Base-by-base conservation (phyloP, 805 yeast genomes). In the Candida manassasensis region DNA sequence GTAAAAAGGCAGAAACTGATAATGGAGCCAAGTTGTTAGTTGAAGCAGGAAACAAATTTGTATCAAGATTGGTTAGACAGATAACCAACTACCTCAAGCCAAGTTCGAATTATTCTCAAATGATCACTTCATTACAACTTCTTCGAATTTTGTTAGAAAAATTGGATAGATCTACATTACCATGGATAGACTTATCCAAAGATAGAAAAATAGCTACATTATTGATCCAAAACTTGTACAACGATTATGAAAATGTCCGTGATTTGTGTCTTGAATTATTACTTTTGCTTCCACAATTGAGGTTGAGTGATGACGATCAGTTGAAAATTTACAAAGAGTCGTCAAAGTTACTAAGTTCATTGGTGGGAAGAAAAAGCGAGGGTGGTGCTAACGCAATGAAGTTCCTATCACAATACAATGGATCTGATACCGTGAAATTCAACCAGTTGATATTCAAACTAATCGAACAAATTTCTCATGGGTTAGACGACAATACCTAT, bases 221-320 rank as follows among this genome's bases (percentile, higher is more conserved):
- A 6, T 57, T 88, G 34, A 53, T 82, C 13, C 84, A 81, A 43
- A 77, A 77, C 36, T 61, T 84, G 6, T 62, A 78, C 19, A 81
- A 82, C 52, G 81, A 82, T 41, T 88, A 78, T 56, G 87, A 84
- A 38, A 96, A 88, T 51, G 71, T 89, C 13, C 70, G 97, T 40
- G 64, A 67, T 4, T 38, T 50, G 7, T 63, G 86, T 1, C 69
- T 71, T 1, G 32, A 21, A 6, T 29, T 41, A 9, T 21, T 41
- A n/a, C 2, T n/a, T 2, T 21, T 33, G 27, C 17, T 12, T 8
- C 17, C 29, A 13, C 14, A 21, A n/a, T 29, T 34, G 10, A 17
- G 21, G 5, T 2, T 19, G 8, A 18, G 27, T 18, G 26, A 29
- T 6, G 38, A 32, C 16, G 18, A 17, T 9, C 32, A 27, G 19